A percentile compares a stretch with the other conserved stretches of the same genome.
These are phyloP conservation scores for Mycena maculata DNA, from an alignment of 768 basidiomycete species.

Conservation along the genomic window DNA sequence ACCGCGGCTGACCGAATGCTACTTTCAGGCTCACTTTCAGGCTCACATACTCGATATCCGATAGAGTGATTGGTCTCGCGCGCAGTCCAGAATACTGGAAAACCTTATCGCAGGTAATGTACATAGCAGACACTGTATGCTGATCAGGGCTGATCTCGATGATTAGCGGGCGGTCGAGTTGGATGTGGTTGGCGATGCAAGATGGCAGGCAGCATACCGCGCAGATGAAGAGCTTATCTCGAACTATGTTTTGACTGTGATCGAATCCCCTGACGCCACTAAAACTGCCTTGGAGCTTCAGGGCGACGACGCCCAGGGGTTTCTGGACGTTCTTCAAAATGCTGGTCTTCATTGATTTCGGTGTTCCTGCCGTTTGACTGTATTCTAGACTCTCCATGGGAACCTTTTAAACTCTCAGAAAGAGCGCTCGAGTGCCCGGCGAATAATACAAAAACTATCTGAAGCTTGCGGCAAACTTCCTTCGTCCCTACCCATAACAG, in stretches of 20 bases:
- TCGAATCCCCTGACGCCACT: neutral
- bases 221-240: neutral
- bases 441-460: neutral
- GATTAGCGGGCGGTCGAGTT: neutral
- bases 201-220: neutral
- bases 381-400: neutral
- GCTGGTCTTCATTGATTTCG: neutral
- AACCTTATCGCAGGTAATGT: neutral
- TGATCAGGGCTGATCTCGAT: neutral
- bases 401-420: neutral
- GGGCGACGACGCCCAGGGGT: neutral
- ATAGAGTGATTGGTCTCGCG: neutral
- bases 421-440: neutral
- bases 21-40: too few species aligned
- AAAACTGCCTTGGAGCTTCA: neutral
- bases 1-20: too few species aligned
- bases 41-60: too few species aligned
- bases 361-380: neutral
- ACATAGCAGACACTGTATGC: neutral
- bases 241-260: neutral
- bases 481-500: neutral
- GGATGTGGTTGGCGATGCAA: neutral
- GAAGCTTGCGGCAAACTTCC: constrained; percentile 3
- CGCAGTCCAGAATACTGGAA: neutral
- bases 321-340: neutral